Evolutionary conservation across 768 basidiomycete genomes (phyloP).

Genomic region (Cystofilobasidium macerans): DNA sequence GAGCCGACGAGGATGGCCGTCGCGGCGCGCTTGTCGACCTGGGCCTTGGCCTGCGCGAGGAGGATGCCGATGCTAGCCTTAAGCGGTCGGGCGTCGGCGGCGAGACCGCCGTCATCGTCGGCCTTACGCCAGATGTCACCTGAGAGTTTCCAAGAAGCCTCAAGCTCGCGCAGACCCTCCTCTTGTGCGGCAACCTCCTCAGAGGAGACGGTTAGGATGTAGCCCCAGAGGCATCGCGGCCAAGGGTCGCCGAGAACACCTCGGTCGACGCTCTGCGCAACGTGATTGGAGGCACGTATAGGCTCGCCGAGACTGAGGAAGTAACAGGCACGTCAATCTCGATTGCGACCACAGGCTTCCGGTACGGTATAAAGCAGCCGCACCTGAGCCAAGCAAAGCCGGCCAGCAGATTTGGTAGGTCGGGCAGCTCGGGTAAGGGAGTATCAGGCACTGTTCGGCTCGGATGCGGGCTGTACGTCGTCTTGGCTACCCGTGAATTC

Average conservation of each 20-base stretch:
- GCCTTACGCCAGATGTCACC: constrained; percentile 14
- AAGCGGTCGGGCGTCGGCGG: constrained; percentile 5
- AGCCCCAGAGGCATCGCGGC: constrained; percentile 19
- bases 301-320: not conserved
- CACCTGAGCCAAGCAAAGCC: constrained; percentile 17
- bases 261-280: constrained; percentile 15
- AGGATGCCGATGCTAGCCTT: constrained; percentile 13
- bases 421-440: constrained; percentile 3
- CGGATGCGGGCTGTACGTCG: constrained; percentile 6
- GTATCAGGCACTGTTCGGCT: constrained; percentile 3
- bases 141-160: constrained; percentile 17
- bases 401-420: constrained; percentile 12
- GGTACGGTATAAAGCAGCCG: not conserved
- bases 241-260: constrained; percentile 18
- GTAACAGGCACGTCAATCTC: too few relatives aligned
- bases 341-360: too few relatives aligned
- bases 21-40: not conserved
- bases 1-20: constrained; percentile 8
- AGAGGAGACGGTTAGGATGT: constrained; percentile 3
- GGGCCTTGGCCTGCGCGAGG: constrained; percentile 19
- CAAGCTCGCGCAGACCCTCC: constrained; percentile 22
- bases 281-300: constrained; percentile 11
- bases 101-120: constrained; percentile 13
- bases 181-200: constrained; percentile 7
- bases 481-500: constrained; percentile 3